Evolutionary conservation across 208 protist species (phyloP).

Genomic region (Crithidia thermophila): DNA sequence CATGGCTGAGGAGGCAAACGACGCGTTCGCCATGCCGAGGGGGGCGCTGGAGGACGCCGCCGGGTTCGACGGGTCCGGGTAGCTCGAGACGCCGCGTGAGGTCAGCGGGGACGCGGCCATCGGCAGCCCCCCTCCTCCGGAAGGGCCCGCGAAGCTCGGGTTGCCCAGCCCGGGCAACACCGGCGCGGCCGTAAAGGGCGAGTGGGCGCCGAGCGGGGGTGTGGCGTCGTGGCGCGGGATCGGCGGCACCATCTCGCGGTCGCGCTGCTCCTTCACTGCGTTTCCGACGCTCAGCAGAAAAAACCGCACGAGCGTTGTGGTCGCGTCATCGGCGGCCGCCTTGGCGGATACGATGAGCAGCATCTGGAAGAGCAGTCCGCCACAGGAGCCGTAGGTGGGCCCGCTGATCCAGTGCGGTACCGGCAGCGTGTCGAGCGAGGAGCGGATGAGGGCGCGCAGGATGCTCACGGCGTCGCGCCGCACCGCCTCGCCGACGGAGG

Average conservation of each 20-base stretch:
- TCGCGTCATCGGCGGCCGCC: conserved; percentile 42
- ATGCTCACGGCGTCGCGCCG: conserved; percentile 52
- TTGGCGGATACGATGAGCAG: conserved; percentile 62
- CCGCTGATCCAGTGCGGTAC: conserved; percentile 54
- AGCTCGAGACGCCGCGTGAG: background rate
- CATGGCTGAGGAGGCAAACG: conserved; percentile 7
- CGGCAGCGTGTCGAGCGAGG: conserved; percentile 60
- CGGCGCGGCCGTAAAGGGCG: background rate
- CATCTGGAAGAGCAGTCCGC: conserved; percentile 81
- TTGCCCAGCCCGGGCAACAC: background rate
- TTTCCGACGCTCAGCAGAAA: conserved; percentile 64
- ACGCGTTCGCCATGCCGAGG: background rate
- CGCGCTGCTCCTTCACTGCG: conserved; percentile 46
- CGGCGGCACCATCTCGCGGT: conserved; percentile 18
- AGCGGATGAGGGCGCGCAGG: conserved; percentile 50
- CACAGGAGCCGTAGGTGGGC: conserved; percentile 74
- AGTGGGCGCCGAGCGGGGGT: background rate
- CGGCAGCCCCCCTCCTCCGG: too few relatives aligned
- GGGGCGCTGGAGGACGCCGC: background rate
- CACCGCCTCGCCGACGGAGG: conserved; percentile 37
- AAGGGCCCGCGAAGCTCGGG: conserved; percentile 13
- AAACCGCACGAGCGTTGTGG: conserved; percentile 62
- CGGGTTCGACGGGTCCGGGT: background rate
- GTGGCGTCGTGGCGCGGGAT: background rate
- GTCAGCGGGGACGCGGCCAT: background rate